Evolutionary conservation across 768 basidiomycete species (phyloP), one percentile per base, ranked within the genome.

Genomic region (Peribolospora kevripleyi): DNA sequence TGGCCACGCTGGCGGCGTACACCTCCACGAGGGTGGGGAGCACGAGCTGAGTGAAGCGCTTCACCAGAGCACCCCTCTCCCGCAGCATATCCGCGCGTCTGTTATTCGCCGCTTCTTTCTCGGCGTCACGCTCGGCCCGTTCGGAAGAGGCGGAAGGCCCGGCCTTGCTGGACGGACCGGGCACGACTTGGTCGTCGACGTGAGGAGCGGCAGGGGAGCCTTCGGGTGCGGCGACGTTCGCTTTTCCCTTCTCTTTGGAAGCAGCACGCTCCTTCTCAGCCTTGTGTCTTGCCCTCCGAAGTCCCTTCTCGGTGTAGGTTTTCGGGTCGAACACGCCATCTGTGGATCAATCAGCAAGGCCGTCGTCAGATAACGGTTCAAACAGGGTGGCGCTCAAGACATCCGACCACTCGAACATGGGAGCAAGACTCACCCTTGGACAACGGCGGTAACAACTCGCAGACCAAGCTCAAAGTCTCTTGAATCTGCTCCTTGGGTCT

Each of bases 241-340:
- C 25, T 25, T 25, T 25, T 25, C 25, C 25, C 25, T 25, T 25
- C 25, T 25, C 25, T 25, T 25, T 25, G 1, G 25, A 25, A 25
- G 25, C 25, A 25, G 25, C 25, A 25, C 25, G 25, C 25, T 25
- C 25, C 25, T 25, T 25, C 25, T 25, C 25, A 25, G 25, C 25
- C 25, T 25, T 25, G 25, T 91, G 25, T 25, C 25, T 25, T 25
- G 25, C 25, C 25, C 25, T 25, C 25, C 25, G 25, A 25, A 25
- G 68, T 3, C 81, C 76, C 64, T 86, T 90, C 69, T 93, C 90
- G 0, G 84, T 82, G 63, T 91, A 93, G 0, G 72, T 71, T 62
- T 83, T 86, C 62, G 84, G 78, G 65, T 97, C 90, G 67, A 97
- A 97, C 7, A 95, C 84, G 25, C 93, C 91, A 67, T 95, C 91